A percentile compares a stretch with the other conserved stretches of the same genome.
Conservation (phyloP, 2,329 filamentous ascomycete genomes). For the Pseudogymnoascus pannorum region DNA sequence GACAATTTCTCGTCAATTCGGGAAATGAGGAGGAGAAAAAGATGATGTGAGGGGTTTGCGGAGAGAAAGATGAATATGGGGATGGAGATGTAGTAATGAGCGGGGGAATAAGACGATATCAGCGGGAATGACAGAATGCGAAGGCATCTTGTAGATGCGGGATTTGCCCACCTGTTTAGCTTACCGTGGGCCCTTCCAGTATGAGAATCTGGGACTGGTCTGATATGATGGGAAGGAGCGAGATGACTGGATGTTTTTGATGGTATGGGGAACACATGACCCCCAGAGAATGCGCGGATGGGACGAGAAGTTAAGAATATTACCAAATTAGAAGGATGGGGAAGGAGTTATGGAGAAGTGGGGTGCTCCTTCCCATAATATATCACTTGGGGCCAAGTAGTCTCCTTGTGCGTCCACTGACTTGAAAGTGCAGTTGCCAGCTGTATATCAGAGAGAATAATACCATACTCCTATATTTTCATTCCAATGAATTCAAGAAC, state of each 20-base stretch:
- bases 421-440: background rate
- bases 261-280: background rate
- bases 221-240: conserved; percentile 4
- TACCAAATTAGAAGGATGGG: background rate
- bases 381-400: background rate
- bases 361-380: background rate
- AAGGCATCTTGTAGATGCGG: background rate
- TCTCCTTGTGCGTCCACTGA: background rate
- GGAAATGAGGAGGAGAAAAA: background rate
- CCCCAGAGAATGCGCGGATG: background rate
- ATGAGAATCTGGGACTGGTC: background rate
- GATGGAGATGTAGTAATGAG: conserved; percentile 2
- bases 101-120: background rate
- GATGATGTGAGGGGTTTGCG: conserved; percentile 1
- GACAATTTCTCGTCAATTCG: background rate
- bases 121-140: background rate
- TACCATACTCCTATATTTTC: background rate
- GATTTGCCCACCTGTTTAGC: background rate
- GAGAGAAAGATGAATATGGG: background rate
- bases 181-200: background rate
- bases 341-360: background rate
- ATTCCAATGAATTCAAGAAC: too few relatives aligned
- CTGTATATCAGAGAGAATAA: background rate
- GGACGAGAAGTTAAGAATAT: background rate
- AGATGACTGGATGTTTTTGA: background rate